phyloP scores from a whole-genome alignment of 2,329 filamentous ascomycete species.

The Tolypocladium ovalisporum region DNA sequence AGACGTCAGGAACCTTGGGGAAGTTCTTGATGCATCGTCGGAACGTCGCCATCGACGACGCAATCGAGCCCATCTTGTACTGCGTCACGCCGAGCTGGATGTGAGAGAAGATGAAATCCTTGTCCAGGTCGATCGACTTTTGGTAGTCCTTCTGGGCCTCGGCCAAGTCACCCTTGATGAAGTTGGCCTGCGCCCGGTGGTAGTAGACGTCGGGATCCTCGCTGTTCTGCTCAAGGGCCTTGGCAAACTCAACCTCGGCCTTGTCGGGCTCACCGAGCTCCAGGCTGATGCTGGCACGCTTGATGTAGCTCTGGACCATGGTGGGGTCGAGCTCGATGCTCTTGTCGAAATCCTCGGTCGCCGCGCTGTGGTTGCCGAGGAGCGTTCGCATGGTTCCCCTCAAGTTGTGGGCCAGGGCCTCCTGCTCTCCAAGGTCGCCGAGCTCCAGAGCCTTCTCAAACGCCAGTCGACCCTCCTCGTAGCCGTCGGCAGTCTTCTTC shows the following conservation, averaged over 20 bases:
- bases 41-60: conserved; percentile 98
- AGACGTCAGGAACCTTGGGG: conserved; percentile 89
- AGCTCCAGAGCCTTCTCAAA: conserved; percentile 85
- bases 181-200: conserved; percentile 95
- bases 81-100: conserved; percentile 98
- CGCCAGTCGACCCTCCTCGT: conserved; percentile 74
- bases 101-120: conserved; percentile 96
- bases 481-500: conserved; percentile 82
- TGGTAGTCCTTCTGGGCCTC: conserved; percentile 98
- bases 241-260: conserved; percentile 78
- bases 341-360: conserved; percentile 78
- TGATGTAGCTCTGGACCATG: conserved; percentile 95
- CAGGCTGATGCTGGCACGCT: conserved; percentile 94
- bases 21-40: conserved; percentile 97
- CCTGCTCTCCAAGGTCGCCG: conserved; percentile 67
- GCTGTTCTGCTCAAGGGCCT: conserved; percentile 73
- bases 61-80: conserved; percentile 98
- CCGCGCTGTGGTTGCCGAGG: conserved; percentile 74
- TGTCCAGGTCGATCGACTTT: conserved; percentile 95
- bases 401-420: conserved; percentile 92
- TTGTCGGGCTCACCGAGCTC: conserved; percentile 83
- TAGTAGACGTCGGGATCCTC: conserved; percentile 97
- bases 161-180: conserved; percentile 88
- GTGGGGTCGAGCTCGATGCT: conserved; percentile 81
- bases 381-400: conserved; percentile 93